Percentiles rank a stretch among this genome's conserved stretches.
Evolutionary conservation across 352 stramenopile species (phyloP).

Genomic region (Globisporangium spiculum): DNA sequence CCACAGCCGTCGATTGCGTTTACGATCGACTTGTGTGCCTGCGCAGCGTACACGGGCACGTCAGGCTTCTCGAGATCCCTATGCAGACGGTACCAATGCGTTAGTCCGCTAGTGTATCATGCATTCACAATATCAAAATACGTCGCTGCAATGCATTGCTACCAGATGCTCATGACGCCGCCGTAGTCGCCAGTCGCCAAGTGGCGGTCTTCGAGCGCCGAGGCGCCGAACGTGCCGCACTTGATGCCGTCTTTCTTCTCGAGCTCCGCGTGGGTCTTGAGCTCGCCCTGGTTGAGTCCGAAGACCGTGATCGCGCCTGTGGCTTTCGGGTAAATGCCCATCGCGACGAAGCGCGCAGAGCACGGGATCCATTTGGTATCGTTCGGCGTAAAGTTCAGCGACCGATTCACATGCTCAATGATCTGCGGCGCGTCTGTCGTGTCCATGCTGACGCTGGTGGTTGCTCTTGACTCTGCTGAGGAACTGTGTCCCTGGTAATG

Average conservation of each 20-base stretch:
- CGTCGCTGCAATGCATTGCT: background rate
- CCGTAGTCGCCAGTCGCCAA: conserved; percentile 81
- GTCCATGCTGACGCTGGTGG: conserved; percentile 69
- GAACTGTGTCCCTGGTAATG: background rate
- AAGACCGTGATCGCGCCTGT: conserved; percentile 92
- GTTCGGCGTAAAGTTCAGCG: conserved; percentile 92
- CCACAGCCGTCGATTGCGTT: conserved; percentile 96
- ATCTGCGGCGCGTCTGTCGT: conserved; percentile 95
- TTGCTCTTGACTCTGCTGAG: background rate
- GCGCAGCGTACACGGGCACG: conserved; percentile 80
- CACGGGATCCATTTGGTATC: conserved; percentile 95
- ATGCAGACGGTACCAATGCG: background rate
- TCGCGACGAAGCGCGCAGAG: conserved; percentile 90
- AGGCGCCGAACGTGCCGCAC: conserved; percentile 95
- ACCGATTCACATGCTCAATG: conserved; percentile 95
- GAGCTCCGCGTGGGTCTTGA: conserved; percentile 59
- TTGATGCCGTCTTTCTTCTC: conserved; percentile 93
- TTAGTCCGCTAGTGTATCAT: background rate
- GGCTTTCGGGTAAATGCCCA: conserved; percentile 92
- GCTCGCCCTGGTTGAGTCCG: conserved; percentile 87
- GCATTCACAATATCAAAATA: background rate
- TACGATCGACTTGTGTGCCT: conserved; percentile 92
- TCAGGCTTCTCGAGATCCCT: conserved; percentile 84
- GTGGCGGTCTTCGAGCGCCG: conserved; percentile 85
- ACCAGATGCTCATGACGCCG: conserved; percentile 79